These are phyloP conservation scores for Trichosporon sp. DNA, from an alignment of 1,284 basidiomycete genomes.

Conservation along the genomic window DNA sequence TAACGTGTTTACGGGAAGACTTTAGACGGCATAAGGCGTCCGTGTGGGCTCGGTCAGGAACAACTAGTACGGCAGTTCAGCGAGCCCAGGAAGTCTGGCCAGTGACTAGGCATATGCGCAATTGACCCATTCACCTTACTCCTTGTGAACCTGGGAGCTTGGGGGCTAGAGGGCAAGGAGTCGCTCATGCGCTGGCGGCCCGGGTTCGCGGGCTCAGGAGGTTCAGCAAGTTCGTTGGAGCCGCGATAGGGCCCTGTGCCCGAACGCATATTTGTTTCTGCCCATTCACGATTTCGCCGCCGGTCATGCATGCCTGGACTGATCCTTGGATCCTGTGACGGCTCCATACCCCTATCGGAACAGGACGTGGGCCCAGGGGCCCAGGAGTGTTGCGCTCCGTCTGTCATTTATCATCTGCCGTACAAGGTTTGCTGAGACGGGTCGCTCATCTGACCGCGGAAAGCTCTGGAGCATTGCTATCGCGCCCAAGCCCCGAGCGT, in stretches of 20 bases:
- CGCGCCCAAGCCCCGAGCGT: not conserved
- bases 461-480: not conserved
- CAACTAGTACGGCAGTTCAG: not conserved
- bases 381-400: not conserved
- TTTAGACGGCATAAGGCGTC: not conserved
- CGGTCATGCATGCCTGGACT: not conserved
- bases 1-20: slow-evolving; percentile 8
- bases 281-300: not conserved
- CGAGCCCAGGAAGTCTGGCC: not conserved
- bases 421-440: not conserved
- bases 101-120: not conserved
- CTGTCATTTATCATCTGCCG: slow-evolving; percentile 2
- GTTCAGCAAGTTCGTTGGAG: not conserved
- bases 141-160: not conserved
- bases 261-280: not conserved
- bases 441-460: slow-evolving; percentile 9
- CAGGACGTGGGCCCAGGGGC: not conserved
- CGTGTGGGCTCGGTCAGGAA: slow-evolving; percentile 11
- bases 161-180: not conserved
- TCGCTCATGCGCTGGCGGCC: not conserved
- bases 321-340: not conserved
- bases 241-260: not conserved
- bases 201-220: not conserved
- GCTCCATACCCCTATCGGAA: not conserved
- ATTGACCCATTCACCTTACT: not conserved